phyloP scores from a whole-genome alignment of 1,284 basidiomycete genomes.

The Ganoderma sp. region DNA sequence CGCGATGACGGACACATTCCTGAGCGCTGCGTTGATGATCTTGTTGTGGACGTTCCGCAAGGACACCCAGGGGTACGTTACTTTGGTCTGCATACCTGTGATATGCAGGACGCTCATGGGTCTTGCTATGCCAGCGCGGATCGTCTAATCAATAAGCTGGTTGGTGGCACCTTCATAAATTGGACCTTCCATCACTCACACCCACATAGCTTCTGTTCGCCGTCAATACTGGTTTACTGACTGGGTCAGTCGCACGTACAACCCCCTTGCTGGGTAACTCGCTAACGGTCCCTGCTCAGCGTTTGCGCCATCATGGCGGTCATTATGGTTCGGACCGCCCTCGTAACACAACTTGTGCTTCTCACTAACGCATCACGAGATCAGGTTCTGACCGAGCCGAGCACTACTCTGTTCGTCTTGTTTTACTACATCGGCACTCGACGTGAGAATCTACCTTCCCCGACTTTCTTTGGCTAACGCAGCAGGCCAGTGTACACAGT shows the following conservation, averaged over 20 bases:
- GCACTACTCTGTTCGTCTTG: constrained; percentile 22
- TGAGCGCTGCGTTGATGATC: constrained; percentile 22
- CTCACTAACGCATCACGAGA: not conserved
- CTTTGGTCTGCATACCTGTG: no score
- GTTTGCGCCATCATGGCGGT: constrained; percentile 20
- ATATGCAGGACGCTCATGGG: not conserved
- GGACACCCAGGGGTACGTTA: constrained; percentile 23
- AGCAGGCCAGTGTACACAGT: constrained; percentile 20
- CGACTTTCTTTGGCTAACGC: not conserved
- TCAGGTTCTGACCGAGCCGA: constrained; percentile 13
- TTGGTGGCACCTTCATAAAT: not conserved
- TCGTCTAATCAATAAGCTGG: constrained; percentile 28
- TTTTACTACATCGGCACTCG: constrained; percentile 29
- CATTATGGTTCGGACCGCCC: constrained; percentile 11
- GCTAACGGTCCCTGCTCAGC: not conserved
- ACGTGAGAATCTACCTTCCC: constrained; percentile 11
- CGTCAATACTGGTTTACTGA: constrained; percentile 24
- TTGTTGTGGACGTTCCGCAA: constrained; percentile 25
- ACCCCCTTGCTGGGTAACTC: no score
- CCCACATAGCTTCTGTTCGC: constrained; percentile 3
- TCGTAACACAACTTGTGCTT: no score
- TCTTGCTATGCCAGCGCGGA: constrained; percentile 13
- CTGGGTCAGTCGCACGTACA: constrained; percentile 8
- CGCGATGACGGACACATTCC: constrained; percentile 23
- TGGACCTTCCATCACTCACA: not conserved